A percentile compares a stretch with the other conserved stretches of the same genome.
Conservation (phyloP, 257 asterid species). For the Gentiana straminea region DNA sequence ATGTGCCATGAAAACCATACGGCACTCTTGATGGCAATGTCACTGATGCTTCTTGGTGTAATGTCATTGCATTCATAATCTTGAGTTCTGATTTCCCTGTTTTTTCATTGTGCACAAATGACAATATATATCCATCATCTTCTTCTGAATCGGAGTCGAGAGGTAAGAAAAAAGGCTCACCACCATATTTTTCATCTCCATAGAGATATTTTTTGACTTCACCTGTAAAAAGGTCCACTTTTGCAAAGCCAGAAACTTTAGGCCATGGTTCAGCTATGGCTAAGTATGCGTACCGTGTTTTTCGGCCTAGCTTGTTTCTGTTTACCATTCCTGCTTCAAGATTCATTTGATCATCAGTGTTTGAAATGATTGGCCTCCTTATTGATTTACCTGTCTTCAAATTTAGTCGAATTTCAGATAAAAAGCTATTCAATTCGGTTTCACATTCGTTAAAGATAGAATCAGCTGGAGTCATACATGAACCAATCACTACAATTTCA, state of each 20-base stretch:
- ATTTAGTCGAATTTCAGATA: conserved; percentile 83
- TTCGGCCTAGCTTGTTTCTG: conserved; percentile 76
- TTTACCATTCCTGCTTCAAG: conserved; percentile 98
- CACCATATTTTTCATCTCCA: conserved; percentile 78
- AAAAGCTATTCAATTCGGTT: conserved; percentile 56
- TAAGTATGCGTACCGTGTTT: conserved; percentile 61
- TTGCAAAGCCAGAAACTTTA: conserved; percentile 89
- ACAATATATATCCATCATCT: conserved; percentile 68
- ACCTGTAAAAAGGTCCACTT: conserved; percentile 71
- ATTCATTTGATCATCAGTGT: conserved; percentile 52
- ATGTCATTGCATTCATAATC: conserved; percentile 56
- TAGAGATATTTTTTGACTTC: conserved; percentile 58
- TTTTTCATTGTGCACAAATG: conserved; percentile 78
- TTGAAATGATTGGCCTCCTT: conserved; percentile 40
- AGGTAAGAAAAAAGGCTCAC: conserved; percentile 89
- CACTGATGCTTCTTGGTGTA: conserved; percentile 60
- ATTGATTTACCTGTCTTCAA: conserved; percentile 67
- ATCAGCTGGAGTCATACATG: conserved; percentile 99
- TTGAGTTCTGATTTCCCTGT: conserved; percentile 66
- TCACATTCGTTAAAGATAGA: conserved; percentile 94
- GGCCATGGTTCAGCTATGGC: conserved; percentile 99
- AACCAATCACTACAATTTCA: conserved; percentile 84
- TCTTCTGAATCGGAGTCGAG: conserved; percentile 33
- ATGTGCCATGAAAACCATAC: conserved; percentile 92
- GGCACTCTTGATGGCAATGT: conserved; percentile 85